A percentile compares a stretch with the other conserved stretches of the same genome.
phyloP scores from a whole-genome alignment of 73 alveolate species.

The Uronychia binucleata region DNA sequence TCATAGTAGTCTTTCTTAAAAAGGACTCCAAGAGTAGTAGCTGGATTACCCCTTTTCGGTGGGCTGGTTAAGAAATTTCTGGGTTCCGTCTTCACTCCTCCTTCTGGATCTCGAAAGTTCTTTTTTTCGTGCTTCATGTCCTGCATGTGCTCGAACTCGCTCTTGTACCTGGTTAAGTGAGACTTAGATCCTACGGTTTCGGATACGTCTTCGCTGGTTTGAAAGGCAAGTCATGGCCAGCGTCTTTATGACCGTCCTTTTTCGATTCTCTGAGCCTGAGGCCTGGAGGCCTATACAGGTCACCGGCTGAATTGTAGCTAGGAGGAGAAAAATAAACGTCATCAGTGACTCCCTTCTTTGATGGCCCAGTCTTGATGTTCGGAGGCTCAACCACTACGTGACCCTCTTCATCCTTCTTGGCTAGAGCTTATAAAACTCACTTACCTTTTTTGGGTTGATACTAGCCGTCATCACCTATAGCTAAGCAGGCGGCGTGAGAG shows the following conservation, averaged over 20 bases:
- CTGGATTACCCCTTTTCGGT: constrained; percentile 61
- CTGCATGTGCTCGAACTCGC: not conserved
- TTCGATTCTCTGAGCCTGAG: not conserved
- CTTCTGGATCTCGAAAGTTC: constrained; percentile 51
- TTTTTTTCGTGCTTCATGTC: constrained; percentile 6
- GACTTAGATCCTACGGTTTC: not conserved
- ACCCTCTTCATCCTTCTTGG: constrained; percentile 2
- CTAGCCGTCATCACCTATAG: not conserved
- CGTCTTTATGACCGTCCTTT: not conserved
- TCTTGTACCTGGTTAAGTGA: not conserved
- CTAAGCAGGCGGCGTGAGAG: not conserved
- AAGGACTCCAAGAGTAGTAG: constrained; percentile 19
- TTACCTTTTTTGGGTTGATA: not conserved
- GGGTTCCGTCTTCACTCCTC: constrained; percentile 65
- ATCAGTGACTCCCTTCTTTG: not conserved
- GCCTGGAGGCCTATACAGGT: not conserved
- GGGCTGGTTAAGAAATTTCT: constrained; percentile 70
- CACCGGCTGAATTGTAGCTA: not conserved
- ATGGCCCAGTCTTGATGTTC: not conserved
- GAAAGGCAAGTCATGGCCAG: not conserved
- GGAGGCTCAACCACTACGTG: not conserved
- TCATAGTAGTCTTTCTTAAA: constrained; percentile 20
- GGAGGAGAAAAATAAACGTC: not conserved
- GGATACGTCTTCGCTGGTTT: not conserved
- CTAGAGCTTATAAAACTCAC: not conserved